A percentile compares a stretch with the other conserved stretches of the same genome.
Evolutionary conservation across 192 early-diverging fungal genomes (phyloP).

Genomic region (Rhizoclosmatium sp.): DNA sequence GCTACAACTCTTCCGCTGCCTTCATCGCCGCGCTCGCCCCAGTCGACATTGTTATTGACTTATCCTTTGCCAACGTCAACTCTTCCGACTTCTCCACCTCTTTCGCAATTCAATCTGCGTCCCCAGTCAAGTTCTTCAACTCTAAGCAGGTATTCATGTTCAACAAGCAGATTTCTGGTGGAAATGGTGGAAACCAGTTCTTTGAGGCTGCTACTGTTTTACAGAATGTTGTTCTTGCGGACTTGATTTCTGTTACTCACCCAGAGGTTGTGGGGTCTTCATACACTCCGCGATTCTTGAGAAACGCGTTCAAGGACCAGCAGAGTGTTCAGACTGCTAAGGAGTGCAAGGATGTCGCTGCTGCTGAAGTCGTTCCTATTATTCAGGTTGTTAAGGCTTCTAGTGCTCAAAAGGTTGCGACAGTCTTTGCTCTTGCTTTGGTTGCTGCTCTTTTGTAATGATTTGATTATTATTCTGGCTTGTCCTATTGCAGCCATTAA

Average conservation of each 20-base stretch:
- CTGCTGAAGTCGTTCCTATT: too few relatives aligned
- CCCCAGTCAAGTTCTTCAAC: conserved; percentile 39
- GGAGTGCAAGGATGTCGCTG: background rate
- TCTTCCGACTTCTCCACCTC: conserved; percentile 8
- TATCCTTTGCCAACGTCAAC: conserved; percentile 24
- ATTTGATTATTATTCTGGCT: too few relatives aligned
- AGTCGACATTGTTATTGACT: conserved; percentile 46
- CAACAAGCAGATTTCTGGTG: conserved; percentile 18
- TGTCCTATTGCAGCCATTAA: too few relatives aligned
- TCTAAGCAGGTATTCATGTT: conserved; percentile 39
- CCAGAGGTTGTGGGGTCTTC: conserved; percentile 14
- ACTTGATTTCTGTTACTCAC: conserved; percentile 34
- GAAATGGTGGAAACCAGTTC: conserved; percentile 30
- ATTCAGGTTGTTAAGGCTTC: too few relatives aligned
- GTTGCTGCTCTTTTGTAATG: too few relatives aligned
- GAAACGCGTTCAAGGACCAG: conserved; percentile 29
- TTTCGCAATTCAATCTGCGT: conserved; percentile 16
- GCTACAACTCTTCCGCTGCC: conserved; percentile 14
- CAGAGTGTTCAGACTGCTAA: background rate
- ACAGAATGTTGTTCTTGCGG: conserved; percentile 43
- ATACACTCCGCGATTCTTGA: conserved; percentile 34
- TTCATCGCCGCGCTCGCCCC: conserved; percentile 33
- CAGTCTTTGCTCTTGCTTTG: too few relatives aligned
- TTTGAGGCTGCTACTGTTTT: conserved; percentile 37
- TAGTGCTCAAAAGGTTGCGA: too few relatives aligned